These are phyloP conservation scores for Spergularia bocconei DNA, from an alignment of 148 eudicot genomes.

Conservation along the genomic window DNA sequence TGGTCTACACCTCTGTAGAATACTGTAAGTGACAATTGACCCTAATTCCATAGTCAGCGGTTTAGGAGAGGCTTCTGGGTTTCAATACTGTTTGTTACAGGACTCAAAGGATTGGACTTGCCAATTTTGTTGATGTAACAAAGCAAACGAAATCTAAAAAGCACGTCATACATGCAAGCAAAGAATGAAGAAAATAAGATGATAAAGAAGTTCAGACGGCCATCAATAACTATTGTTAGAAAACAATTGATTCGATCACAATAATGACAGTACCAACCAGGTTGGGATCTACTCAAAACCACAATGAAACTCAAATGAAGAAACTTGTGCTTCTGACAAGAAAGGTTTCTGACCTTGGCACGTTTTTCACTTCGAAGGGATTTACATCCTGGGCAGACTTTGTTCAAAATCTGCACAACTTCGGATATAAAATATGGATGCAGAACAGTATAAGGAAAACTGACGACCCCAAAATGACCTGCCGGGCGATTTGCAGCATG, in stretches of 20 bases:
- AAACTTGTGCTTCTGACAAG: not conserved
- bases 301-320: not conserved
- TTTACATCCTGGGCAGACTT: slow-evolving; percentile 92
- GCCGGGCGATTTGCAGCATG: slow-evolving; percentile 27
- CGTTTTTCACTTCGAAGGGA: slow-evolving; percentile 39
- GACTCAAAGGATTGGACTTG: too few relatives aligned
- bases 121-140: too few relatives aligned
- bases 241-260: not conserved
- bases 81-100: too few relatives aligned
- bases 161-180: too few relatives aligned
- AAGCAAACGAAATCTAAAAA: too few relatives aligned
- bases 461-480: slow-evolving; percentile 90
- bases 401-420: slow-evolving; percentile 73
- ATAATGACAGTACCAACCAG: not conserved
- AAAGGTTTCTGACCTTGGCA: slow-evolving; percentile 61
- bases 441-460: slow-evolving; percentile 60
- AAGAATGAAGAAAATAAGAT: too few relatives aligned
- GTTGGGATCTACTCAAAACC: not conserved
- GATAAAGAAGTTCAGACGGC: too few relatives aligned
- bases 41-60: too few relatives aligned
- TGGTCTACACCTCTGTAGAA: too few relatives aligned
- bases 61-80: too few relatives aligned
- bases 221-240: not conserved
- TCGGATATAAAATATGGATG: slow-evolving; percentile 81
- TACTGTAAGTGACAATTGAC: too few relatives aligned